Evolutionary conservation across 176 grass and related monocot genomes (phyloP), one percentile per base, ranked within the genome.

Genomic region (Leersia perrieri): DNA sequence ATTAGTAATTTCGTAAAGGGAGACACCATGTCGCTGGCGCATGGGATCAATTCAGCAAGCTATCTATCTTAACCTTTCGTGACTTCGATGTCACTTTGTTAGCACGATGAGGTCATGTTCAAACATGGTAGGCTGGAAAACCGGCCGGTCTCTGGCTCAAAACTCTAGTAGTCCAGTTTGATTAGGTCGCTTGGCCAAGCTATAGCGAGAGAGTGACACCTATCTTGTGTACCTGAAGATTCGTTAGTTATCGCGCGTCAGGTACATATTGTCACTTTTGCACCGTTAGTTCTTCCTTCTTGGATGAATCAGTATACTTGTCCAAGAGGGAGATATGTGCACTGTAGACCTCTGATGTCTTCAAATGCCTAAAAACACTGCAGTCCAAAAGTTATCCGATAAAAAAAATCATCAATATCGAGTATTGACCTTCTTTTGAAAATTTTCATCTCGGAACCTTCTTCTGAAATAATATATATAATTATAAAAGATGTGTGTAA

Each of bases 61-160:
- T 23, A 65, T 60, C 20, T 35, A 30, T 78, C 38, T 53, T 53
- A 53, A 53, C 49, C 49, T 63, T 66, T 49, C 63, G 35, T 68
- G 74, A 60, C 80, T 88, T 79, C 5, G 61, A 27, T 73, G 60
- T 60, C 68, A 61, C 45, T 78, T 80, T 40, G 1, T 26, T 66
- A 33, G 35, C 2, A n/a, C 1, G 68, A 36, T 88, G 81, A 88
- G 49, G 49, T 80, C 76, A 85, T 26, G 55, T 85, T 85, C 87
- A 85, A 85, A 69, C 38, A 57, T 42, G 82, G 70, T 71, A 53
- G 70, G 40, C 76, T 64, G 76, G 87, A 85, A 76, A 74, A 63
- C 27, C 63, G 53, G 51, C 1, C 57, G 2, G 44, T 3, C 44
- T n/a, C 44, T 0, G 4, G 4, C 45, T 5, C 4, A 5, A 39